Evolutionary conservation across 495 filamentous ascomycete species (phyloP), one percentile per base, ranked within the genome.

Genomic region (Antarctomyces pellizariae): DNA sequence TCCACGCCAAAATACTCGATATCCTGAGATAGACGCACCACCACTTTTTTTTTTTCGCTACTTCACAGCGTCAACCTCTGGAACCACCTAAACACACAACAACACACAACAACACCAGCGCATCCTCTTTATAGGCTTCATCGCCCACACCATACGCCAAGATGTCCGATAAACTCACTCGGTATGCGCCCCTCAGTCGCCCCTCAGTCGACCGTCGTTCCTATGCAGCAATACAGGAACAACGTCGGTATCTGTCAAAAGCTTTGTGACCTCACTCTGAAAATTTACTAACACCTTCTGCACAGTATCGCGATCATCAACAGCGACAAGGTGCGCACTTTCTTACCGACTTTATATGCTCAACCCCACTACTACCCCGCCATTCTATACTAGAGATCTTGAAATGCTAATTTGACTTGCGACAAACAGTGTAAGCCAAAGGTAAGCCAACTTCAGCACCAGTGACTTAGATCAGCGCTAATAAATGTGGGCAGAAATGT

Each of bases 271-370:
- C n/a, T n/a, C n/a, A n/a, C 6, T 19, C 13, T 16, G 7, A 11
- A 7, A 24, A 20, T 22, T 37, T 16, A 35, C 22, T 28, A 12
- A 4, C 27, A 31, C 8, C 22, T 27, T 16, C n/a, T 16, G 14
- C 9, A 41, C 44, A 93, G 86, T 68, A 76, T 97, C 57, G 86
- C 86, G 35, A 95, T 97, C 52, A 75, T 99, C 54, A 91, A 75
- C 49, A 70, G 60, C 47, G 86, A 99, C 68, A 93, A 95, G 71
- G 82, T 86, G 44, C 48, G 67, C 45, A 31, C 26, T 29, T n/a
- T n/a, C 10, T 23, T 25, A 16, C 12, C 3, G 15, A 16, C 31
- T 24, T 28, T 36, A 24, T 26, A 36, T n/a, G 16, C 28, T 11
- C 15, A 33, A 33, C 41, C 37, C 41, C 41, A 38, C 36, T 26